Conservation (phyloP, 2,329 filamentous ascomycete genomes). For the Hypoxylon sp. region DNA sequence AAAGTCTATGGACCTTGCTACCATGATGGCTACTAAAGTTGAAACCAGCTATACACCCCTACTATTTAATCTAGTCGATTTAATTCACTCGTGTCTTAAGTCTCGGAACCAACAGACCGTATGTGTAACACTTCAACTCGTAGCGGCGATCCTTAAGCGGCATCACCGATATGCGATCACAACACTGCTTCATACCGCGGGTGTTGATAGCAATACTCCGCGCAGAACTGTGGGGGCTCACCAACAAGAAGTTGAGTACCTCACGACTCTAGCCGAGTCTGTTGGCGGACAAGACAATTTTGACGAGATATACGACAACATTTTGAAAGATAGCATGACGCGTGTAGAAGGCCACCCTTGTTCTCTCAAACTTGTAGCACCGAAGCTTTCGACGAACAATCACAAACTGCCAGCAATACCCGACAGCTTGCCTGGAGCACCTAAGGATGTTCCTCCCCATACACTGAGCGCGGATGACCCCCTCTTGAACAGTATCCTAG, state of each 20-base stretch:
- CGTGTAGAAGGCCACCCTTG: conserved; percentile 81
- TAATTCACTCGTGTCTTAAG: conserved; percentile 86
- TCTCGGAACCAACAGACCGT: conserved; percentile 92
- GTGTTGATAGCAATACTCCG: conserved; percentile 66
- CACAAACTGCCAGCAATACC: conserved; percentile 70
- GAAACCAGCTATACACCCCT: conserved; percentile 83
- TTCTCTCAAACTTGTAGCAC: conserved; percentile 76
- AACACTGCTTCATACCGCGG: conserved; percentile 79
- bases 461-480: conserved; percentile 75
- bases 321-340: conserved; percentile 79
- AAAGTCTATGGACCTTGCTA: conserved; percentile 90
- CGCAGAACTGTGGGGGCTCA: conserved; percentile 81
- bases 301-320: conserved; percentile 79
- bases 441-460: conserved; percentile 73
- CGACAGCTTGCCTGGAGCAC: conserved; percentile 71
- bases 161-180: conserved; percentile 90
- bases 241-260: conserved; percentile 79
- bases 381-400: conserved; percentile 70
- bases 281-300: conserved; percentile 79
- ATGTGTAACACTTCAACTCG: conserved; percentile 87
- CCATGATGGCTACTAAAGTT: conserved; percentile 80
- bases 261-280: conserved; percentile 77
- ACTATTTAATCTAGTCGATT: conserved; percentile 92
- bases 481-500: conserved; percentile 75
- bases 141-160: conserved; percentile 87